Evolutionary conservation across 116 monocot species (phyloP).

Genomic region (Iris pallida): DNA sequence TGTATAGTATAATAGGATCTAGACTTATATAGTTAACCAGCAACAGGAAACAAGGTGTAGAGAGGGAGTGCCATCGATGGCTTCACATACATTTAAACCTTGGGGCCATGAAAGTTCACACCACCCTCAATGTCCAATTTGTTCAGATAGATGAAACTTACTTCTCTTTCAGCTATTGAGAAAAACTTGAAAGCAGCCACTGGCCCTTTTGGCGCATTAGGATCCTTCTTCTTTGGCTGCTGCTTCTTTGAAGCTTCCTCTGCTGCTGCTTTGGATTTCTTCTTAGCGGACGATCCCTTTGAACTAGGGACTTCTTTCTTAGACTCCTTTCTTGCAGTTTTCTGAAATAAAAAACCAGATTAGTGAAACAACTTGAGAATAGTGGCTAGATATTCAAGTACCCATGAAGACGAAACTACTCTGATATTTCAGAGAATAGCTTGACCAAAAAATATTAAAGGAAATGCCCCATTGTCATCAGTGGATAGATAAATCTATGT

Average conservation of each 20-base stretch:
- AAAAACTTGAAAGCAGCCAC: conserved; percentile 96
- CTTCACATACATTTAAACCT: too few relatives aligned
- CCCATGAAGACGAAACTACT: neutral
- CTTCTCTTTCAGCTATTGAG: conserved; percentile 92
- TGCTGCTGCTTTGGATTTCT: conserved; percentile 61
- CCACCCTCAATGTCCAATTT: neutral
- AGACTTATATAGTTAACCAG: too few relatives aligned
- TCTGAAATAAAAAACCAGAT: conserved; percentile 28
- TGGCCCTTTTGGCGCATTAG: conserved; percentile 94
- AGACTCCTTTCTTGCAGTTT: conserved; percentile 43
- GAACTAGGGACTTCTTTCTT: conserved; percentile 56
- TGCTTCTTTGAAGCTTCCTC: conserved; percentile 79
- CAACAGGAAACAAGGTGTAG: too few relatives aligned
- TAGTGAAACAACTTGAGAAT: neutral
- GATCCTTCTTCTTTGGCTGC: conserved; percentile 86
- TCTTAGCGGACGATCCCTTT: conserved; percentile 59
- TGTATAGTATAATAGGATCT: too few relatives aligned
- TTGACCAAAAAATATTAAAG: neutral
- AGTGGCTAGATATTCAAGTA: neutral
- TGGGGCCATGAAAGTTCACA: neutral
- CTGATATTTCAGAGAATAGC: too few relatives aligned
- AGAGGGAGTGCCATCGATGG: too few relatives aligned
- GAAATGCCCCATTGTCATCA: neutral
- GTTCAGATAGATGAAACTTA: conserved; percentile 27
- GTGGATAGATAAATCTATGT: neutral